Conservation (phyloP, 2,329 filamentous ascomycete species). For the Epichloe sylvatica region DNA sequence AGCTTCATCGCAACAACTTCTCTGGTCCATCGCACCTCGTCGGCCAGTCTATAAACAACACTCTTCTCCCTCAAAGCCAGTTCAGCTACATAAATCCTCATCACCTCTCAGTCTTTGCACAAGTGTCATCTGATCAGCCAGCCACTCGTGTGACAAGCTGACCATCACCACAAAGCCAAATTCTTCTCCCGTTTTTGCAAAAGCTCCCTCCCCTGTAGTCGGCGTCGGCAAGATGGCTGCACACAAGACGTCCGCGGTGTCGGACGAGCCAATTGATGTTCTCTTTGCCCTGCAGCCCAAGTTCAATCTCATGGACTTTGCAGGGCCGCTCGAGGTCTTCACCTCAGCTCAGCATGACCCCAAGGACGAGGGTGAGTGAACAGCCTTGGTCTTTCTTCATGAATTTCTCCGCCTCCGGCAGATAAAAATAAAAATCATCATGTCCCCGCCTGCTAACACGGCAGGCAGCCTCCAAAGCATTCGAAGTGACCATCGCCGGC, state of each 20-base stretch:
- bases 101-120: not conserved
- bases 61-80: not conserved
- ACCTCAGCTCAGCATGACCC: conserved; percentile 36
- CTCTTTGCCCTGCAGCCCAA: conserved; percentile 47
- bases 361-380: conserved; percentile 32
- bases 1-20: not conserved
- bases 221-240: conserved; percentile 37
- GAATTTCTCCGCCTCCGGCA: too few species aligned
- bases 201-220: conserved; percentile 5
- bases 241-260: conserved; percentile 43
- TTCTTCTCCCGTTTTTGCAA: conserved; percentile 6
- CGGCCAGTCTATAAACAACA: not conserved
- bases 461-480: conserved; percentile 38
- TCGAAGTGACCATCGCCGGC: conserved; percentile 42
- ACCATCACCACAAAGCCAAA: not conserved
- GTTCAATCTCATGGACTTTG: conserved; percentile 46
- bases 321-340: conserved; percentile 40
- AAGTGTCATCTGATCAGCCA: not conserved
- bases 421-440: too few species aligned
- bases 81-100: not conserved
- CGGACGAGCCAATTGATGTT: conserved; percentile 42
- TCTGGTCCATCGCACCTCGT: not conserved
- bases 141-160: not conserved
- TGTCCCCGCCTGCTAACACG: not conserved
- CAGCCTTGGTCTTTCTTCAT: not conserved